Evolutionary conservation across 352 stramenopile species (phyloP), one percentile per base, ranked within the genome.

Genomic region (Phytophthora crassamura): DNA sequence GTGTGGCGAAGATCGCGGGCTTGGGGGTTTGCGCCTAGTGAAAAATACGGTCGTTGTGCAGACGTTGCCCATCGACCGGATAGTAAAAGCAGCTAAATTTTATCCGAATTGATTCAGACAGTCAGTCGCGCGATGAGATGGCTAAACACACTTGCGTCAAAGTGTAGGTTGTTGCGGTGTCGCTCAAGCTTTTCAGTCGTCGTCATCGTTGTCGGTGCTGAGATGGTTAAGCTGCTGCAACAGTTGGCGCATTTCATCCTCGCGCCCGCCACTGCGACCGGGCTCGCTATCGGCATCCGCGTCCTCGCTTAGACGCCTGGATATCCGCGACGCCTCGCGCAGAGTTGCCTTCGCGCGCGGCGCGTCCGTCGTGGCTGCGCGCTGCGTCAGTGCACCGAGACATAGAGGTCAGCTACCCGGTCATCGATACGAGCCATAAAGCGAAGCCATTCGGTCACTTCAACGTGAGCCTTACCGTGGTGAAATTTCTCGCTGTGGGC

Each of bases 221-320:
- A 75, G 53, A 4, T 50, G 53, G 30, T 77, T 72, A 9, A 86
- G 63, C 34, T 86, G 59, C 16, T 59, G 59, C n/a, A 86, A 55
- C 20, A 88, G 41, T 18, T 77, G 53, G 18, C 68, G 74, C 32
- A 88, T 46, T 34, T 82, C 65, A 2, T 59, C 63, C 43, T 87
- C 75, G 0, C 75, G 70, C 32, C 67, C 65, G 11, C 47, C 34
- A 6, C 43, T 7, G 22, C 18, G 45, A 30, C 10, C 9, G n/a
- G 10, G 4, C 30, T 32, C n/a, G 22, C 7, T 20, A 33, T 22
- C 40, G 14, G 43, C 43, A 16, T 46, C 20, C n/a, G 38, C 34
- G n/a, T 42, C n/a, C 2, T 53, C 46, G 9, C 49, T 28, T 7
- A 45, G 35, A 0, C 28, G 41, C n/a, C 51, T 69, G 63, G 52